Evolutionary conservation across 2,329 filamentous ascomycete genomes (phyloP).

Genomic region (Ophiostoma sp.): DNA sequence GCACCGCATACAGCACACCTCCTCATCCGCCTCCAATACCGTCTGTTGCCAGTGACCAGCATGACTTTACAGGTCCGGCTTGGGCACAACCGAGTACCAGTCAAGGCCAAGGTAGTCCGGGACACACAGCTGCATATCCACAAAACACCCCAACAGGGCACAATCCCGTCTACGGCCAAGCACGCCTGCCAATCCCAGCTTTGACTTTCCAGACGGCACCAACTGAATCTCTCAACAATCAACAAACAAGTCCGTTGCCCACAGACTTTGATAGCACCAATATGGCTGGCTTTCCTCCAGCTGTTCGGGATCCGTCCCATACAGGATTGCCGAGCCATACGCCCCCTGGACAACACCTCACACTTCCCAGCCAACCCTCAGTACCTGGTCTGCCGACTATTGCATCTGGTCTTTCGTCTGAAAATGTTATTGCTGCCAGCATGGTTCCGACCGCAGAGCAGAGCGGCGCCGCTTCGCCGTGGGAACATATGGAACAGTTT

Average conservation of each 20-base stretch:
- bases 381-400: not conserved
- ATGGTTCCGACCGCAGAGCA: not conserved
- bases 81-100: not conserved
- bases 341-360: not conserved
- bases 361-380: not conserved
- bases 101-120: not conserved
- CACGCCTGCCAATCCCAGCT: not conserved
- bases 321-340: not conserved
- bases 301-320: not conserved
- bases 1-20: not conserved
- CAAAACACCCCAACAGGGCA: not conserved
- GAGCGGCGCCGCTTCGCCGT: conserved; percentile 27
- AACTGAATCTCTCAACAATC: not conserved
- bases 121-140: not conserved
- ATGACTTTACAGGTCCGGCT: not conserved
- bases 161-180: not conserved
- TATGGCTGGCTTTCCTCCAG: not conserved
- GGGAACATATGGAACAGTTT: conserved; percentile 30
- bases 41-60: not conserved
- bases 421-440: not conserved
- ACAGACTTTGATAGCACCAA: not conserved
- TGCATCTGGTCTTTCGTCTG: not conserved
- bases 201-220: not conserved
- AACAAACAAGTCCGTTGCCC: not conserved
- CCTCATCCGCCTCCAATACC: not conserved